Evolutionary conservation across 2,329 filamentous ascomycete genomes (phyloP), one percentile per base, ranked within the genome.

Genomic region (Fusarium virguliforme): DNA sequence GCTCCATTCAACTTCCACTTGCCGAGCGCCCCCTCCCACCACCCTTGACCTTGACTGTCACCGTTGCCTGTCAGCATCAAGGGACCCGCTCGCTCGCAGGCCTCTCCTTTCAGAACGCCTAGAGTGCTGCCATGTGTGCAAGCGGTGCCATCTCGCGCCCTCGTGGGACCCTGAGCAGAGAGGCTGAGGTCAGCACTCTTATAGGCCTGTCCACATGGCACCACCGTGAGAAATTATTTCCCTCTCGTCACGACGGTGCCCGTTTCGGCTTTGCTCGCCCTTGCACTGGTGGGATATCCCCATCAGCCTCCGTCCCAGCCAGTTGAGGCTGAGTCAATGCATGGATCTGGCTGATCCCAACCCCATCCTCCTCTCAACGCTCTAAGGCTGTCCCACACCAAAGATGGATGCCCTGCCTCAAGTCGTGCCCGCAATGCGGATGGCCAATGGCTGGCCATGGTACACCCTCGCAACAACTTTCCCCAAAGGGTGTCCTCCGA

Each of bases 181-280:
- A 40, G 28, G 66, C 66, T 64, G 54, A 70, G 26, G 65, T 75
- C 68, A 71, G 74, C 68, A 60, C 51, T 61, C 60, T 64, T 41
- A 51, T 40, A 46, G 54, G 62, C 43, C 51, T 59, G 60, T 38
- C 56, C 68, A 61, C 68, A 64, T 56, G 62, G 46, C 62, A 66
- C 60, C 41, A 35, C 30, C 34, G 56, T 13, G 57, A 40, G 32
- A 40, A 51, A 41, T 43, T 54, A 15, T 32, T 66, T 35, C 56
- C 54, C 7, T 24, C 34, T 67, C 55, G 35, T 34, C 57, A 50
- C 48, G 51, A 37, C 41, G 46, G 18, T 18, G 18, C 18, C 18
- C 55, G 40, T 24, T 18, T 18, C 13, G 30, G 18, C 15, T 26
- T 48, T 26, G 13, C 32, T 28, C 22, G 24, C 32, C 22, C 51